Evolutionary conservation across 495 filamentous ascomycete genomes (phyloP), one percentile per base, ranked within the genome.

Genomic region (Letharia columbiana): DNA sequence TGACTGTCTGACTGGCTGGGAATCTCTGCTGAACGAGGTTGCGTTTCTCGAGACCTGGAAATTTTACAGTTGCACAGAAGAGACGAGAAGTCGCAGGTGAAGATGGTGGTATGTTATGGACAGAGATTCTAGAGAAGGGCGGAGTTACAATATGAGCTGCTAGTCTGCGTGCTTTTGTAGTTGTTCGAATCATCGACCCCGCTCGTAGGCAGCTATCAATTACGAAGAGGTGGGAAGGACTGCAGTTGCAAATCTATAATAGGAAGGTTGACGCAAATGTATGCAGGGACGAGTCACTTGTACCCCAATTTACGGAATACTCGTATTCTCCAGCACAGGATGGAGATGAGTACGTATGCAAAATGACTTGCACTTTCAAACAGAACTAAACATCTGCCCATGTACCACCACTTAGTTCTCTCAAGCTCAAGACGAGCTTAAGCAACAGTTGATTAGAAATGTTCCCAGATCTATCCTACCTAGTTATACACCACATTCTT

Each of bases 131-230:
- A 11, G 23, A 13, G 62, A 50, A 37, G 37, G 56, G 44, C 35
- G 63, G 23, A 44, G 65, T 68, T 31, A 42, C 23, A 61, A 65
- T 4, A 23, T 18, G 65, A 41, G 59, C 40, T 45, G 67, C 67
- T 66, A 66, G 58, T 58, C 35, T 57, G 52, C 63, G 66, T 62
- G 63, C 63, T 62, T 31, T 62, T 23, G 18, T 41, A 58, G 40
- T 49, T 33, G 31, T 49, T 40, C 37, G 67, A 61, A 62, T 65
- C 67, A 68, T 68, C 11, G 63, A 68, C 67, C 54, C 54, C 63
- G 58, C 63, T 39, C 42, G 40, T 28, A 65, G 56, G 33, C 41
- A 35, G 18, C 23, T 54, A 50, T 49, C 7, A 44, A 60, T 45
- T 44, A 47, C 57, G 35, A 60, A 44, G 35, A 5, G 28, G 17